Evolutionary conservation across 2,329 filamentous ascomycete species (phyloP).

Genomic region (Ascochyta lentis): DNA sequence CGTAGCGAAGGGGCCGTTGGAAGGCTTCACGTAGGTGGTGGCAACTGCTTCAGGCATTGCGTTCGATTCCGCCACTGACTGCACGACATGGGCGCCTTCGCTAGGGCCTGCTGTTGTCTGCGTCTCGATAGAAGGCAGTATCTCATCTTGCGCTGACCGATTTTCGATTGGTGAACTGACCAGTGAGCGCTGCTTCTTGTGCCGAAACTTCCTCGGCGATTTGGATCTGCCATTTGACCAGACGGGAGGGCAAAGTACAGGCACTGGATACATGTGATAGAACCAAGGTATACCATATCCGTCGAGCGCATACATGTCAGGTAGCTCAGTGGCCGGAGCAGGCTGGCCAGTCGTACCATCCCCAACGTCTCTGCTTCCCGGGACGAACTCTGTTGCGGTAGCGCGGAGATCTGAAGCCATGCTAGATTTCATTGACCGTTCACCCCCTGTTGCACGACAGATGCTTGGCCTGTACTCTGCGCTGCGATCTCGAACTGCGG

Average conservation of each 20-base stretch:
- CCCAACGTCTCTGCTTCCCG: constrained; percentile 4
- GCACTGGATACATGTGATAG: constrained; percentile 40
- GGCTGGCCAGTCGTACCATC: background rate
- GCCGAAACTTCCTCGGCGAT: constrained; percentile 30
- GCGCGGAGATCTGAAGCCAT: constrained; percentile 36
- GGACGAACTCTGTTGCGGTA: constrained; percentile 42
- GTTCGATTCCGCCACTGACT: background rate
- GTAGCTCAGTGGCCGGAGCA: constrained; percentile 6
- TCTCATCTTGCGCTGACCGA: background rate
- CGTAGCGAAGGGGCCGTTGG: constrained; percentile 14
- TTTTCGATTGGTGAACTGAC: background rate
- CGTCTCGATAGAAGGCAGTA: no score
- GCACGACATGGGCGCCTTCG: no score
- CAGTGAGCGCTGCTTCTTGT: constrained; percentile 16
- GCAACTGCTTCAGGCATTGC: background rate
- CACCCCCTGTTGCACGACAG: constrained; percentile 13
- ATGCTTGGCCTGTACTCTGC: constrained; percentile 12
- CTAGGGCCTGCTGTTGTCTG: background rate
- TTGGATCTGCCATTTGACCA: constrained; percentile 22
- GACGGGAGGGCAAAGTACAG: constrained; percentile 24
- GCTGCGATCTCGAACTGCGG: constrained; percentile 16
- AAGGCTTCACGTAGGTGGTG: background rate
- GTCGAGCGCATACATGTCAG: constrained; percentile 32
- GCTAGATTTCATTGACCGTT: constrained; percentile 25
- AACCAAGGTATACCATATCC: constrained; percentile 36